A percentile compares a stretch with the other conserved stretches of the same genome.
These are phyloP conservation scores for Isatis lusitanica DNA, from an alignment of 441 rosid species.

Conservation along the genomic window DNA sequence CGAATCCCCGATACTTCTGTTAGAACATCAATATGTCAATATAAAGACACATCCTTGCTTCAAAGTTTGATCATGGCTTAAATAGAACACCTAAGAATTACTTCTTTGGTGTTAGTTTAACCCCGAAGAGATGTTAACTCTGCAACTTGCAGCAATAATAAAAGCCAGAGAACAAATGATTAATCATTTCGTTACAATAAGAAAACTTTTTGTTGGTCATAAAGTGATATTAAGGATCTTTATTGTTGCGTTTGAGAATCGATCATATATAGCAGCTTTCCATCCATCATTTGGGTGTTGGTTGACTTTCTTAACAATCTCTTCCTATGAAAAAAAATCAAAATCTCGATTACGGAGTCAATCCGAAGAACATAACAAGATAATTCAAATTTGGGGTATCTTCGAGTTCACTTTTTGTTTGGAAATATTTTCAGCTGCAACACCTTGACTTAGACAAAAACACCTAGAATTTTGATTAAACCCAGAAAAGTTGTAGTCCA, in stretches of 20 bases:
- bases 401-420: constrained; percentile 59
- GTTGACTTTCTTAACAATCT: constrained; percentile 63
- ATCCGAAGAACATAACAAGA: not conserved
- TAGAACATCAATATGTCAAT: too few relatives aligned
- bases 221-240: not conserved
- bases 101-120: constrained; percentile 59
- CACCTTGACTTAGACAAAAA: constrained; percentile 34
- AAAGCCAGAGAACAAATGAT: not conserved
- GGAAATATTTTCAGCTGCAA: constrained; percentile 44
- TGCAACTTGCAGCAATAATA: constrained; percentile 51
- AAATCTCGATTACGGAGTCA: not conserved
- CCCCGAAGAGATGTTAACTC: constrained; percentile 78
- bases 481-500: too few relatives aligned
- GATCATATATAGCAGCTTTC: too few relatives aligned
- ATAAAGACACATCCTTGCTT: constrained; percentile 2
- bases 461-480: too few relatives aligned
- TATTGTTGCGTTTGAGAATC: too few relatives aligned
- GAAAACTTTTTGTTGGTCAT: not conserved
- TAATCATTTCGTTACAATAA: not conserved
- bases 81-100: constrained; percentile 52
- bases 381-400: constrained; percentile 59
- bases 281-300: constrained; percentile 59
- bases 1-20: not conserved
- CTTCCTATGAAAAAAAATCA: constrained; percentile 47
- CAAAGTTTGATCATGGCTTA: constrained; percentile 57